Percentiles rank a stretch among this genome's conserved stretches.
Evolutionary conservation across 257 asterid species (phyloP).

Genomic region (Cordia subcordata): DNA sequence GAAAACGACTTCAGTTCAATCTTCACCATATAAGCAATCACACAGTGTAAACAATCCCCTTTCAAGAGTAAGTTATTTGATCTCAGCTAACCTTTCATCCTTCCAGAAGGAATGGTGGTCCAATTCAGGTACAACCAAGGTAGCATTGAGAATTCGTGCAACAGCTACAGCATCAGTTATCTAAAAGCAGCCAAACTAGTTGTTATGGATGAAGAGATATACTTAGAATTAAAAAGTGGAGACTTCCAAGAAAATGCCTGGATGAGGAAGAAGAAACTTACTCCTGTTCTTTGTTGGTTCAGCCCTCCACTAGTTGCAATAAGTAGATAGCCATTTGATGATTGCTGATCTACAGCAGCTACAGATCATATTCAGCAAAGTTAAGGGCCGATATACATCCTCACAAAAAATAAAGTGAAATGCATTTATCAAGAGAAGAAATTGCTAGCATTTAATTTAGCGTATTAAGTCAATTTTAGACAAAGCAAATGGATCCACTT

Average conservation of each 20-base stretch:
- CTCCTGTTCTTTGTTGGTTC: constrained; percentile 97
- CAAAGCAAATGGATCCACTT: no score
- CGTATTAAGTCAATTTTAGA: background rate
- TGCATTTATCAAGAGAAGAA: background rate
- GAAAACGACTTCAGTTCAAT: constrained; percentile 7
- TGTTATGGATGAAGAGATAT: constrained; percentile 16
- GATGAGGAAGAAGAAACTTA: constrained; percentile 39
- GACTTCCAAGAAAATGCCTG: constrained; percentile 3
- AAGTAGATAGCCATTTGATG: constrained; percentile 89
- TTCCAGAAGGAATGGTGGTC: constrained; percentile 97
- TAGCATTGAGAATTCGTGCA: constrained; percentile 91
- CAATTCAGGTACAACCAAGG: constrained; percentile 93
- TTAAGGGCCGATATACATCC: constrained; percentile 17
- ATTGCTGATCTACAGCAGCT: constrained; percentile 75
- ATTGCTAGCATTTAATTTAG: background rate
- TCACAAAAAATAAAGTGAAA: constrained; percentile 4
- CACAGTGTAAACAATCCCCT: background rate
- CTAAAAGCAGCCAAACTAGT: constrained; percentile 35
- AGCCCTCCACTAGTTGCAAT: constrained; percentile 99
- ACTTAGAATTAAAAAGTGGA: constrained; percentile 7
- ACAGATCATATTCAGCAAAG: constrained; percentile 25
- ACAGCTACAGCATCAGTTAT: constrained; percentile 99
- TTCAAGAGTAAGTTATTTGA: constrained; percentile 9
- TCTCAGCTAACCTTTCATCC: constrained; percentile 77
- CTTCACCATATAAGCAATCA: background rate